Evolutionary conservation across 441 rosid genomes (phyloP), one percentile per base, ranked within the genome.

Genomic region (Omphalea diandra): DNA sequence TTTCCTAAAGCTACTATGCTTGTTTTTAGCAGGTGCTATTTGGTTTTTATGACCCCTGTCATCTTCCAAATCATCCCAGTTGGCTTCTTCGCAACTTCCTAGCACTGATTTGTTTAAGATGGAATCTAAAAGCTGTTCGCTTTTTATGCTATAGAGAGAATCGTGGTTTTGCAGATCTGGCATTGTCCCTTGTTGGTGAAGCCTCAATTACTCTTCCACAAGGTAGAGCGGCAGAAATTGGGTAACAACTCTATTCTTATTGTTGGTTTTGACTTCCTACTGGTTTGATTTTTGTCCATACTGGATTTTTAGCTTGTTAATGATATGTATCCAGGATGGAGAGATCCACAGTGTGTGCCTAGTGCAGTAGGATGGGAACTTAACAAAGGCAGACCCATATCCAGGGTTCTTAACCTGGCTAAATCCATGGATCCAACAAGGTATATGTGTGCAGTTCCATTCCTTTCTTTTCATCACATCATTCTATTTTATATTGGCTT

Each of bases 61-160:
- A 94, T 80, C 97, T 91, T 82, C 90, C 87, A 57, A 88, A 69
- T 72, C 82, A 90, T 68, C 99, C 99, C 57, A 96, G 99, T 29
- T 94, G 99, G 98, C 98, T 96, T 70, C 91, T 94, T 74, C 93
- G 99, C 72, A 94, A 90, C 84, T 87, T 84, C 76, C 85, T 92
- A 5, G 91, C 92, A 32, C 86, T 92, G 74, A 88, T 94, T 74
- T 83, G 73, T 75, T 76, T 85, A 44, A 87, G 80, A 82, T 94
- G 99, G 98, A 85, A 88, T 57, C 84, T 88, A 38, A 83, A 88
- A 78, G 83, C 73, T 60, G 79, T 92, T 75, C 79, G 47, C 63
- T 92, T 90, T 75, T 84, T 94, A 12, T 86, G 98, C 86, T 92
- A 89, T 74, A 87, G 91, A 80, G 99, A 94, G 83, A 88, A 76